These are phyloP conservation scores for Phyllosticta capitalensis DNA, from an alignment of 2,329 filamentous ascomycete species.

Conservation along the genomic window DNA sequence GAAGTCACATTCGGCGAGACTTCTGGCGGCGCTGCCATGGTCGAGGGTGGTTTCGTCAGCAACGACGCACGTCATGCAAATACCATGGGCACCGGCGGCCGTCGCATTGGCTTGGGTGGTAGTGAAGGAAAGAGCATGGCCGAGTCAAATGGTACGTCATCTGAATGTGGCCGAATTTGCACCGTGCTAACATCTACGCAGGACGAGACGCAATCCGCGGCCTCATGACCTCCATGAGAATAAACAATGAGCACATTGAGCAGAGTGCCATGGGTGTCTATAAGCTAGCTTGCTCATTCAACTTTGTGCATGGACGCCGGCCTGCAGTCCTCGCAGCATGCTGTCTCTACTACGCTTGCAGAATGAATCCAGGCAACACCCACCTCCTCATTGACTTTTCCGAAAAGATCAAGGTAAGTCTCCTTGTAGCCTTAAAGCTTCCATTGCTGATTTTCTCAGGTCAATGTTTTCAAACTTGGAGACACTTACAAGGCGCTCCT, in stretches of 20 bases:
- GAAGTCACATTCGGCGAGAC: conserved; percentile 89
- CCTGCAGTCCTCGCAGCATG: conserved; percentile 73
- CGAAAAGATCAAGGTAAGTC: conserved; percentile 55
- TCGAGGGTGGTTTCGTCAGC: conserved; percentile 81
- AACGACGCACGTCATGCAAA: conserved; percentile 77
- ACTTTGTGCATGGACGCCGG: conserved; percentile 59
- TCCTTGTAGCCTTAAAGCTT: neutral
- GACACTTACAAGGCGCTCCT: conserved; percentile 79
- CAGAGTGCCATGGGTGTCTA: conserved; percentile 34
- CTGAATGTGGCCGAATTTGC: neutral
- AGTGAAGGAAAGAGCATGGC: conserved; percentile 52
- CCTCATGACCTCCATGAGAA: conserved; percentile 29
- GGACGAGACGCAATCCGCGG: conserved; percentile 35
- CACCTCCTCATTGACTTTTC: conserved; percentile 94
- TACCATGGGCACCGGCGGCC: conserved; percentile 39
- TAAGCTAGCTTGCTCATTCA: conserved; percentile 48
- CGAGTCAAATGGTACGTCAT: conserved; percentile 43
- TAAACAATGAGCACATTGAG: conserved; percentile 24
- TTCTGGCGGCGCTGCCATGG: conserved; percentile 73
- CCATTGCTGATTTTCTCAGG: conserved; percentile 23
- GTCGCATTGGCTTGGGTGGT: conserved; percentile 27
- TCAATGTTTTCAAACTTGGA: conserved; percentile 89
- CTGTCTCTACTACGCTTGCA: conserved; percentile 76
- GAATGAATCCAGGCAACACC: conserved; percentile 67
- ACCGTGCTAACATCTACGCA: conserved; percentile 10